A percentile compares a stretch with the other conserved stretches of the same genome.
Evolutionary conservation across 106 monocot genomes (phyloP).

Genomic region (Dendrobium huoshanense): DNA sequence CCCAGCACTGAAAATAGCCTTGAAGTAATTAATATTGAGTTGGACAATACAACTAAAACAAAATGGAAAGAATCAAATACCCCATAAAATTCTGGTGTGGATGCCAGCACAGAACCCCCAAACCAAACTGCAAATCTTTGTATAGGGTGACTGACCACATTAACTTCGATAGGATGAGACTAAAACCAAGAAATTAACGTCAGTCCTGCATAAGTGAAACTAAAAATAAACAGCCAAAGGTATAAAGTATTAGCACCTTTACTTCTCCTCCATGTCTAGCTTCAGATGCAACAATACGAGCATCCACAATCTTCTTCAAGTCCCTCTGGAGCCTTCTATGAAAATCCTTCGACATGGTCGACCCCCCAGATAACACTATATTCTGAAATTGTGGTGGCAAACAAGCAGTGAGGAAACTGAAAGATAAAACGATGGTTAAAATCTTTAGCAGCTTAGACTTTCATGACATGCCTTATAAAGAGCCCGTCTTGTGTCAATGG

Average conservation of each 20-base stretch:
- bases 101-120: constrained; percentile 79
- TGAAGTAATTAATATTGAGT: not conserved
- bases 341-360: constrained; percentile 75
- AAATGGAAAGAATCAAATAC: constrained; percentile 22
- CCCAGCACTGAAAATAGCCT: not conserved
- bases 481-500: constrained; percentile 87
- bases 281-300: constrained; percentile 47
- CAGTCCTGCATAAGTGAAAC: constrained; percentile 2
- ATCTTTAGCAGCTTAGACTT: not conserved
- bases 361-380: constrained; percentile 74
- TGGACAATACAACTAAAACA: not conserved
- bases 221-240: not conserved
- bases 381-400: constrained; percentile 33
- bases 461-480: constrained; percentile 58
- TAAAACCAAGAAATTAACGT: constrained; percentile 14
- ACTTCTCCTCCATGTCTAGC: constrained; percentile 49
- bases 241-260: constrained; percentile 24
- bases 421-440: not conserved
- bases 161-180: constrained; percentile 73
- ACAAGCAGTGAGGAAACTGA: not conserved
- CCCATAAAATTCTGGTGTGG: constrained; percentile 60
- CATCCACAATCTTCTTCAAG: constrained; percentile 73
- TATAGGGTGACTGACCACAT: constrained; percentile 66
- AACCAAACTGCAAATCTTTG: constrained; percentile 81
- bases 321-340: constrained; percentile 66